Percentiles rank a stretch among this genome's conserved stretches.
Conservation (phyloP, 2,329 filamentous ascomycete genomes). For the Colletotrichum cuscutae region DNA sequence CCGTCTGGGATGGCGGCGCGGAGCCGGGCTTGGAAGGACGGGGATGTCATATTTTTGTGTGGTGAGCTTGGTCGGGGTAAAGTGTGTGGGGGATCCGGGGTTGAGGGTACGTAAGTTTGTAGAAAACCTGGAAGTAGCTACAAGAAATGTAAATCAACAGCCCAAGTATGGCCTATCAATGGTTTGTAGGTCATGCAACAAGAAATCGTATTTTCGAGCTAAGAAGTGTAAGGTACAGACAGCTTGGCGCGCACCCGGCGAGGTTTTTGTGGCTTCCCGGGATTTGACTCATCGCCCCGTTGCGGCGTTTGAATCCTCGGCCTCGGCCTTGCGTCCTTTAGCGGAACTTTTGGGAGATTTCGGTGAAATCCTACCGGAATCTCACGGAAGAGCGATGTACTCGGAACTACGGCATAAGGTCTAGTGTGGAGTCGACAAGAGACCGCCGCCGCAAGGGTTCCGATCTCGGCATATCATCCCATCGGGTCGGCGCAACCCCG, state of each 20-base stretch:
- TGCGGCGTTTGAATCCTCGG: not conserved
- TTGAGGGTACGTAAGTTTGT: too few relatives aligned
- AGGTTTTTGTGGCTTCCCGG: too few relatives aligned
- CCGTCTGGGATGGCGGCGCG: slow-evolving; percentile 15
- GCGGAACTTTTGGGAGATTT: not conserved
- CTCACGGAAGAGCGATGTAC: not conserved
- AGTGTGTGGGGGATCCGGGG: too few relatives aligned
- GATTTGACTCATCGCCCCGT: not conserved
- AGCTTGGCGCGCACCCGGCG: too few relatives aligned
- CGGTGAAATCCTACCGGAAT: not conserved
- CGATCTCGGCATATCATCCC: slow-evolving; percentile 2
- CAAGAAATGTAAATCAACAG: too few relatives aligned
- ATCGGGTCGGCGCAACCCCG: too few relatives aligned
- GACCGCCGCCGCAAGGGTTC: slow-evolving; percentile 7
- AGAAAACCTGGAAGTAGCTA: too few relatives aligned
- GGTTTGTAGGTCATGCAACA: too few relatives aligned
- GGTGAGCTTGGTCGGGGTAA: too few relatives aligned
- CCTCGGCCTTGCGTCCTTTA: not conserved
- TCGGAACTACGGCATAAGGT: not conserved
- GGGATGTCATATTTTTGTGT: slow-evolving; percentile 1
- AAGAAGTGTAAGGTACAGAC: too few relatives aligned
- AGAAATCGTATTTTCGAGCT: too few relatives aligned
- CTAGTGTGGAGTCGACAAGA: not conserved
- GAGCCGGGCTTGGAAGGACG: slow-evolving; percentile 27
- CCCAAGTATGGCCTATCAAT: too few relatives aligned